phyloP scores from a whole-genome alignment of 352 stramenopile species.

The Phytophthora pini region DNA sequence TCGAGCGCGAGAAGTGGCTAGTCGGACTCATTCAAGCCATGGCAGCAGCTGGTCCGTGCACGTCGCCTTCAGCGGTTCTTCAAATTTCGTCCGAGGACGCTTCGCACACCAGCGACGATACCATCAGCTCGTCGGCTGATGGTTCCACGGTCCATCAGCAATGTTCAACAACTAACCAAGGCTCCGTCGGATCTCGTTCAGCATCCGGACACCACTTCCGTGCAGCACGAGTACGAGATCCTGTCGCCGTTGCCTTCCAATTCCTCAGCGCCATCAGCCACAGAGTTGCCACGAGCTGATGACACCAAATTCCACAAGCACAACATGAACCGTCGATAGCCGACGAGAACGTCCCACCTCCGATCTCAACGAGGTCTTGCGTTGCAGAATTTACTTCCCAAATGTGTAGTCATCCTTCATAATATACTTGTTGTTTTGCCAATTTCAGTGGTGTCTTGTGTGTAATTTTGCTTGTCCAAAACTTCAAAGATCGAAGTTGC shows the following conservation, averaged over 20 bases:
- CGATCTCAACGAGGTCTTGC: not conserved
- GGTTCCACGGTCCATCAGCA: not conserved
- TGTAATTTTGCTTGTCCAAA: too few species aligned
- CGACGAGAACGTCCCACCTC: not conserved
- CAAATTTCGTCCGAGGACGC: not conserved
- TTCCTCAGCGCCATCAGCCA: not conserved
- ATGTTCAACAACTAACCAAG: not conserved
- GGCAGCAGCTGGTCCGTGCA: conserved; percentile 5
- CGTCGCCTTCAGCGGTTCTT: not conserved
- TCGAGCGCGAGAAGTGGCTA: conserved; percentile 25
- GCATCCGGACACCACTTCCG: not conserved
- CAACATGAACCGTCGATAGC: not conserved
- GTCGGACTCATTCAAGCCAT: conserved; percentile 23
- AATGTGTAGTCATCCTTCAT: too few species aligned
- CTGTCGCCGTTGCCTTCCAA: not conserved
- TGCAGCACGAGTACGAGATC: not conserved
- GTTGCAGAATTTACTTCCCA: too few species aligned
- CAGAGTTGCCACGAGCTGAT: not conserved
- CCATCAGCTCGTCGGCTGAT: not conserved
- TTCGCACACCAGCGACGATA: not conserved
- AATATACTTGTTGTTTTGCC: too few species aligned
- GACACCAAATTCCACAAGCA: not conserved
- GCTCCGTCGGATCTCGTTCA: too few species aligned
- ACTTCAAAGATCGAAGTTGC: too few species aligned
- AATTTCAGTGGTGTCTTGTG: too few species aligned